Evolutionary conservation across 2,329 filamentous ascomycete species (phyloP).

Genomic region (Diaporthe helianthi): DNA sequence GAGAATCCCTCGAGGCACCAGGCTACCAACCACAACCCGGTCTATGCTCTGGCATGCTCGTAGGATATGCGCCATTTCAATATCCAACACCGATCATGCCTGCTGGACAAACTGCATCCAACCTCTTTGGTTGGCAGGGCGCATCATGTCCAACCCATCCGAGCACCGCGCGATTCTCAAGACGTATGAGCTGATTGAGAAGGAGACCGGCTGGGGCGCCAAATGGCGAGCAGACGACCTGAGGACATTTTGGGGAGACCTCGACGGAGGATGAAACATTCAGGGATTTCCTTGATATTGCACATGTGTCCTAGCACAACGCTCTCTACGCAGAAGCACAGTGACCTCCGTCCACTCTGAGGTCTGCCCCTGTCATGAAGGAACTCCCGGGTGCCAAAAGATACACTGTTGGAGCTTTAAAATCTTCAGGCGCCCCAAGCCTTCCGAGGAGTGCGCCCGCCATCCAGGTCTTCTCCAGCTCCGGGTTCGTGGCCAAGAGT

Average conservation of each 20-base stretch:
- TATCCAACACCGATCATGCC: conserved; percentile 62
- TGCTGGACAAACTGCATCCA: conserved; percentile 65
- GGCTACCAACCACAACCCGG: conserved; percentile 37
- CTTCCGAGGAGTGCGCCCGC: conserved; percentile 59
- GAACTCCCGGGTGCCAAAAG: conserved; percentile 62
- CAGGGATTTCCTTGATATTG: neutral
- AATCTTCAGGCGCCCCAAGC: conserved; percentile 62
- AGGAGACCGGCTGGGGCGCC: conserved; percentile 20
- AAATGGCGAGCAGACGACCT: conserved; percentile 22
- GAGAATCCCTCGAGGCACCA: conserved; percentile 45
- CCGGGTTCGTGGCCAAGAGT: conserved; percentile 49
- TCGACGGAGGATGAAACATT: neutral
- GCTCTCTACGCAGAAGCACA: conserved; percentile 40
- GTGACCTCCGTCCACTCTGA: conserved; percentile 66
- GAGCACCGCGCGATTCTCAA: conserved; percentile 42
- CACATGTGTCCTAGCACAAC: conserved; percentile 39
- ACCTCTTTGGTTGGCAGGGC: conserved; percentile 63
- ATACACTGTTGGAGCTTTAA: conserved; percentile 63
- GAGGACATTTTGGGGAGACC: conserved; percentile 19
- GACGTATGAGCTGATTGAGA: conserved; percentile 23
- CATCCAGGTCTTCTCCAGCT: conserved; percentile 61
- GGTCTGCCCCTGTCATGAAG: conserved; percentile 64
- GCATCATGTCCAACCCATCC: conserved; percentile 57
- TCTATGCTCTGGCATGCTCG: conserved; percentile 63
- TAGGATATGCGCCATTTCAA: conserved; percentile 62